These are phyloP conservation scores for Auricularia auricula-judae DNA, from an alignment of 768 basidiomycete genomes.

Conservation along the genomic window DNA sequence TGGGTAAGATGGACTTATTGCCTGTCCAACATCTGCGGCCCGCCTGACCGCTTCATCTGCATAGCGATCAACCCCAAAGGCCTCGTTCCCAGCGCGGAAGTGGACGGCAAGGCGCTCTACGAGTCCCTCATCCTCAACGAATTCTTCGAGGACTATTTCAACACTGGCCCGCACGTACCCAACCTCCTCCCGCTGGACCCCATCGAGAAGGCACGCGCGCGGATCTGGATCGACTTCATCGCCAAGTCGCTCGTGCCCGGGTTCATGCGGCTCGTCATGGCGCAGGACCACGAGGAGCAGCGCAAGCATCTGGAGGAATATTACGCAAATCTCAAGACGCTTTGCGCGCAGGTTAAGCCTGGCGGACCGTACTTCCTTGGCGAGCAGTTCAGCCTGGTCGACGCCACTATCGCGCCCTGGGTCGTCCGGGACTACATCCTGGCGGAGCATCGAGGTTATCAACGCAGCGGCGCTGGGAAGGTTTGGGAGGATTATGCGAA, in stretches of 20 bases:
- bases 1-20: conserved; percentile 24
- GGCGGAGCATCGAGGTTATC: conserved; percentile 37
- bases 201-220: conserved; percentile 35
- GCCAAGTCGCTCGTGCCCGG: conserved; percentile 41
- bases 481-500: conserved; percentile 37
- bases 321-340: conserved; percentile 25
- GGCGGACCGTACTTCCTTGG: conserved; percentile 47
- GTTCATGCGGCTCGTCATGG: conserved; percentile 38
- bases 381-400: conserved; percentile 40
- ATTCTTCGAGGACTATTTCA: conserved; percentile 53
- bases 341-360: conserved; percentile 22
- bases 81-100: conserved; percentile 50
- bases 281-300: conserved; percentile 26
- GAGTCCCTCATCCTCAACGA: conserved; percentile 56
- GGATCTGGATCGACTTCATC: conserved; percentile 47
- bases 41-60: conserved; percentile 9
- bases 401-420: conserved; percentile 49
- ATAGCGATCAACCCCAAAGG: conserved; percentile 56
- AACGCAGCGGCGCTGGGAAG: conserved; percentile 28
- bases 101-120: conserved; percentile 42
- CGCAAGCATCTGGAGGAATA: conserved; percentile 18
- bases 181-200: conserved; percentile 43
- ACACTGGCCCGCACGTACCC: conserved; percentile 23
- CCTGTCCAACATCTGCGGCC: not conserved
- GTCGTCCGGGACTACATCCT: conserved; percentile 36